Base-by-base conservation (phyloP, 139 green algal genomes). In the Chlorella ohadii region DNA sequence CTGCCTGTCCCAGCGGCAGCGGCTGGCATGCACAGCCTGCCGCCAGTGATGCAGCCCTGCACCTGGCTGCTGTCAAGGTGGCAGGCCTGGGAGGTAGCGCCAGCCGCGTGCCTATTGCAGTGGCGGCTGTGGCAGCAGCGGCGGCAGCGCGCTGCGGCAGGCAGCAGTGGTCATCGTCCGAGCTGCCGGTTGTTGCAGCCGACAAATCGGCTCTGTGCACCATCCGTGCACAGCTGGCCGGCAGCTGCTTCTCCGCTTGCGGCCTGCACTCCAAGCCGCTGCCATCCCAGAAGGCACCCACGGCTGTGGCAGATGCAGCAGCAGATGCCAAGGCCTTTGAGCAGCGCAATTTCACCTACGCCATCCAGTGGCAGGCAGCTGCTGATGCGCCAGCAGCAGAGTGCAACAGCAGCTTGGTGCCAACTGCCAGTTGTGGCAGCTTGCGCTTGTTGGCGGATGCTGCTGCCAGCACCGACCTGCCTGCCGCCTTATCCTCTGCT, bases 31-130 rank as follows among this genome's bases (percentile, higher is more conserved):
- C 44, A 12, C 87, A 90, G 73, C 87, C 87, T 11, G 87, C 84
- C 1, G 63, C 72, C 11, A 68, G 74, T 4, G 84, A 91, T 56
- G 83, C 79, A 17, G 70, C 83, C 23, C 78, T 91, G 64, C 84
- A 89, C 72, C 72, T 89, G 70, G 74, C 83, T 4, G 66, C 47
- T 5, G 47, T 73, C 2, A 38, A 51, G 31, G 56, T 23, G 31
- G 41, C 72, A 41, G 72, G 47, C 28, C 19, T n/a, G 6, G 72
- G 19, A 28, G 41, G 6, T 31, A 27, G 38, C 36, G 56, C 28
- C 47, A 44, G 28, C n/a, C 13, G 41, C 17, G 56, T 68, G 33
- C 33, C 74, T 3, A 33, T 80, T 36, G 25, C 70, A 59, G 70
- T 61, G 25, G 76, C 34, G 34, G 57, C 38, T 6, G 22, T 79